Conservation (phyloP, 306 rosid genomes). For the Calophaca sinica region DNA sequence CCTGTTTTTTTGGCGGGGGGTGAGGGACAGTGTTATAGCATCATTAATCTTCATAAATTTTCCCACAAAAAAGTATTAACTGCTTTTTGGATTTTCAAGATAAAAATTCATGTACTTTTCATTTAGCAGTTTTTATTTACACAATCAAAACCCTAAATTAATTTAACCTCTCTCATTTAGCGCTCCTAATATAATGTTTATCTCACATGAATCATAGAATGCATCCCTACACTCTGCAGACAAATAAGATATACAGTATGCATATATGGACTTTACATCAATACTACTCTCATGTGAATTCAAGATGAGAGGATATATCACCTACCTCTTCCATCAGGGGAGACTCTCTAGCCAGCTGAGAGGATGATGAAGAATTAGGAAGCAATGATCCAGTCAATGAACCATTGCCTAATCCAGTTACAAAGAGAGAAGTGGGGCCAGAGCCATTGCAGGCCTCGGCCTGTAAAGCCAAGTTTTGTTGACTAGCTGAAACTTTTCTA, state of each 20-base stretch:
- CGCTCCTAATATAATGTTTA: conserved; percentile 19
- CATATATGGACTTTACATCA: not conserved
- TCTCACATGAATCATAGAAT: no score
- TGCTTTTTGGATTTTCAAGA: not conserved
- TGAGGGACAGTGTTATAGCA: not conserved
- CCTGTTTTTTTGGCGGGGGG: conserved; percentile 46
- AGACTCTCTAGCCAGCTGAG: conserved; percentile 83
- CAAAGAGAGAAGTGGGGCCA: conserved; percentile 74
- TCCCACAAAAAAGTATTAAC: not conserved
- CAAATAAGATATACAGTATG: not conserved
- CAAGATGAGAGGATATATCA: conserved; percentile 38
- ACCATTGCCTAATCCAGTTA: conserved; percentile 77
- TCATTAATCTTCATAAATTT: no score
- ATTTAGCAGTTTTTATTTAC: not conserved
- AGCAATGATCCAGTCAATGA: conserved; percentile 78
- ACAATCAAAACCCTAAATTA: not conserved
- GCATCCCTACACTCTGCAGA: not conserved
- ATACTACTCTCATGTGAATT: conserved; percentile 23
- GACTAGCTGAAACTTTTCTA: conserved; percentile 71
- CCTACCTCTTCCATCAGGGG: conserved; percentile 88
- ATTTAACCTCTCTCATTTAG: not conserved
- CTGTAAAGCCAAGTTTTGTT: conserved; percentile 84
- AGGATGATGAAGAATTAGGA: conserved; percentile 79
- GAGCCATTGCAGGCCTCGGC: conserved; percentile 84
- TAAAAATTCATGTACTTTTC: not conserved